These are phyloP conservation scores for Cryptococcus sp. DNA, from an alignment of 1,284 basidiomycete genomes.

Conservation along the genomic window DNA sequence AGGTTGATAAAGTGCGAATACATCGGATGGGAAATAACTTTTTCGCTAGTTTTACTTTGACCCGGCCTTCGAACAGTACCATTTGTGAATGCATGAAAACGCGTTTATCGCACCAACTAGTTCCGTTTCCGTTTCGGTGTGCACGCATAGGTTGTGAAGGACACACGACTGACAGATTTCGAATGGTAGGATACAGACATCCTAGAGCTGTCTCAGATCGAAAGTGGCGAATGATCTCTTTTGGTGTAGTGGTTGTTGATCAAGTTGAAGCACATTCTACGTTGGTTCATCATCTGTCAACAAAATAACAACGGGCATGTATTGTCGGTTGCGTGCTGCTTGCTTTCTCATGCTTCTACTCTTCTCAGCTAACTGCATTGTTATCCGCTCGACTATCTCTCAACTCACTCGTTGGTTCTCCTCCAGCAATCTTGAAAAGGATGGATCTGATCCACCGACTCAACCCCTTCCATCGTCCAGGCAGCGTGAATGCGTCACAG, in stretches of 20 bases:
- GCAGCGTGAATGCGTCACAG: constrained; percentile 4
- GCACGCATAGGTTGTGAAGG: no score
- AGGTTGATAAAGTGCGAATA: no score
- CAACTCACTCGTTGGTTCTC: background rate
- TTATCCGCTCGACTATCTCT: background rate
- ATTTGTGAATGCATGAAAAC: constrained; percentile 22
- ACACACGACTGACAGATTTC: no score
- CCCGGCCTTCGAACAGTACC: constrained; percentile 7
- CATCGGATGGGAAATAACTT: background rate
- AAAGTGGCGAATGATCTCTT: background rate
- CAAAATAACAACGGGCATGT: background rate
- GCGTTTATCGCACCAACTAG: constrained; percentile 16
- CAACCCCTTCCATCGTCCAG: constrained; percentile 21
- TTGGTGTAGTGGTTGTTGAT: background rate
- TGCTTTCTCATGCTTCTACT: background rate
- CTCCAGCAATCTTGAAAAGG: background rate
- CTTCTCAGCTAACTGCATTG: background rate
- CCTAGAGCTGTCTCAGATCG: no score
- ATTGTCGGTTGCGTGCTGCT: background rate
- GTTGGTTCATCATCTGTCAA: background rate
- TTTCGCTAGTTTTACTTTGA: constrained; percentile 1
- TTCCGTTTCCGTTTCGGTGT: no score
- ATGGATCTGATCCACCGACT: constrained; percentile 25
- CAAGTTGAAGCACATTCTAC: constrained; percentile 1
- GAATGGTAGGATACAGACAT: no score